Percentiles rank a stretch among this genome's conserved stretches.
These are phyloP conservation scores for Eudorina sp. DNA, from an alignment of 139 green algal species.

Conservation along the genomic window DNA sequence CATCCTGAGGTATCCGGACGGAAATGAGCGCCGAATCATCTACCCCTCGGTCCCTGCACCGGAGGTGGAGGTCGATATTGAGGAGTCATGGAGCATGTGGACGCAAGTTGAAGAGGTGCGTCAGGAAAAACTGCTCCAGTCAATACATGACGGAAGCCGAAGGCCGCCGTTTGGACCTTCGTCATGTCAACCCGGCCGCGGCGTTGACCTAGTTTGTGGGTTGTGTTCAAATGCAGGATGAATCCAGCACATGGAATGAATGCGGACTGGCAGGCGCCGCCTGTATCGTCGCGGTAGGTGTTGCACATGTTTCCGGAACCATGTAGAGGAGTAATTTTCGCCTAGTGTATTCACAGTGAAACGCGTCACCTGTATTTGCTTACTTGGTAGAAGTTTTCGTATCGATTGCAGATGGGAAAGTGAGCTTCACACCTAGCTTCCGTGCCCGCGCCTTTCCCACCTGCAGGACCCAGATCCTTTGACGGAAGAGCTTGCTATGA, in stretches of 20 bases:
- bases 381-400: too few species aligned
- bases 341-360: not conserved
- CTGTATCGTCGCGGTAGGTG: conserved; percentile 28
- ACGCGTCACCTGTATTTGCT: too few species aligned
- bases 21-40: conserved; percentile 64
- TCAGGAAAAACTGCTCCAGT: not conserved
- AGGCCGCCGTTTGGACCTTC: too few species aligned
- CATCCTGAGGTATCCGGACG: conserved; percentile 73
- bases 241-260: conserved; percentile 29
- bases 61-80: not conserved
- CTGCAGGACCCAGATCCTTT: conserved; percentile 34
- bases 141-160: too few species aligned
- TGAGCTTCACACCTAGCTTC: not conserved
- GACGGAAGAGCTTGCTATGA: not conserved
- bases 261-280: conserved; percentile 29
- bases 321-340: not conserved
- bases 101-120: conserved; percentile 26
- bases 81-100: conserved; percentile 38
- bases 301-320: not conserved
- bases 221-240: conserved; percentile 14
- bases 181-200: too few species aligned
- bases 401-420: too few species aligned
- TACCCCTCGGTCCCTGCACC: conserved; percentile 52
- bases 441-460: too few species aligned
- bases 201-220: too few species aligned